Conservation (phyloP, 306 rosid genomes). For the Rubus idaeus region DNA sequence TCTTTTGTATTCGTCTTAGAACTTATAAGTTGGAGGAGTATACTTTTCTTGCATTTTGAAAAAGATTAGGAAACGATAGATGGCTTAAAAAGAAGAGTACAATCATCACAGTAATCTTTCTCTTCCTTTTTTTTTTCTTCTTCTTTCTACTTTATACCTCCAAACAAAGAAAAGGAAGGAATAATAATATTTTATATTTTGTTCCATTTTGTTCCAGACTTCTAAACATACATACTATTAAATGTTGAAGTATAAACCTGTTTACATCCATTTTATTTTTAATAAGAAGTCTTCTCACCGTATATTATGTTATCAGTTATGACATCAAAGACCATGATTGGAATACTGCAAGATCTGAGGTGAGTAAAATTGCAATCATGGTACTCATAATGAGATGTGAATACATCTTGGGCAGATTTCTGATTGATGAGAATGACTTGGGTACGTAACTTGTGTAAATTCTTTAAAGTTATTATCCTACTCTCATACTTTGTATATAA, state of each 20-base stretch:
- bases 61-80: not conserved
- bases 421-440: conserved; percentile 66
- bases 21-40: not conserved
- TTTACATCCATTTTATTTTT: not conserved
- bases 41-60: not conserved
- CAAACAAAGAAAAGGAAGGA: conserved; percentile 1
- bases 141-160: not conserved
- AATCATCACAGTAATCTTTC: not conserved
- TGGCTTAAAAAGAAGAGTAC: not conserved
- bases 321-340: conserved; percentile 47
- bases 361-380: conserved; percentile 75
- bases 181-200: not conserved
- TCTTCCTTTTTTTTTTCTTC: not conserved
- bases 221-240: not conserved
- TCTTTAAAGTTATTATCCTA: not conserved
- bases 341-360: conserved; percentile 71
- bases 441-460: conserved; percentile 43
- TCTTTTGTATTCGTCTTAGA: not conserved
- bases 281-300: not conserved
- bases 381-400: conserved; percentile 77
- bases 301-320: conserved; percentile 40
- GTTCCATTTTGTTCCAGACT: not conserved
- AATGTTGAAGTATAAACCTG: not conserved
- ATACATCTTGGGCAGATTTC: conserved; percentile 72
- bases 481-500: not conserved